Percentiles rank a stretch among this genome's conserved stretches.
Conservation (phyloP, 495 filamentous ascomycete genomes). For the Corynascus novoguineensis region DNA sequence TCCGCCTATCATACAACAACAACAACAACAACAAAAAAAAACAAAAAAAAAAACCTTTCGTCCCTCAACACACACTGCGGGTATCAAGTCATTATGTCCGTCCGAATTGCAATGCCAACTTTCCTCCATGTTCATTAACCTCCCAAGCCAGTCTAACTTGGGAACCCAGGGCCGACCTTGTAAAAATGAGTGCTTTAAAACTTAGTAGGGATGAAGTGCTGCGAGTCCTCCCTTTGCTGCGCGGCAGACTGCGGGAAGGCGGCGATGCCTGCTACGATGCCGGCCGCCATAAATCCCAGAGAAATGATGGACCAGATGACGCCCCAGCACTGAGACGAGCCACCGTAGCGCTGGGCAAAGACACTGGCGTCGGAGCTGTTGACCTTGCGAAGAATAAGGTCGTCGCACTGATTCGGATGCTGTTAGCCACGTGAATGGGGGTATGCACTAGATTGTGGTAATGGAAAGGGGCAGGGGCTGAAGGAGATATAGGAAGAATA, state of each 20-base stretch:
- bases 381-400: slow-evolving; percentile 76
- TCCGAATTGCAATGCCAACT: slow-evolving; percentile 7
- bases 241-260: slow-evolving; percentile 64
- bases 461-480: no score
- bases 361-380: slow-evolving; percentile 77
- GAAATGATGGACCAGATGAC: slow-evolving; percentile 71
- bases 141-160: neutral
- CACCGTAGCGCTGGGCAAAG: slow-evolving; percentile 71
- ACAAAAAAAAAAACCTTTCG: neutral
- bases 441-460: no score
- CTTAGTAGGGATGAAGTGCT: slow-evolving; percentile 54
- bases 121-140: neutral
- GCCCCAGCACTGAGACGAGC: slow-evolving; percentile 77
- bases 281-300: slow-evolving; percentile 61
- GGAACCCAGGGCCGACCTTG: neutral
- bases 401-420: slow-evolving; percentile 52
- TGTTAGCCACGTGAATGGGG: no score
- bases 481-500: no score
- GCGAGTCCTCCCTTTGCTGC: slow-evolving; percentile 63
- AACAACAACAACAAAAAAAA: neutral
- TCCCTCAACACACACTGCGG: no score
- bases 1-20: neutral
- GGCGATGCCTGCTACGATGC: slow-evolving; percentile 67
- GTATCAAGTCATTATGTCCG: slow-evolving; percentile 12
- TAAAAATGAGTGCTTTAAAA: slow-evolving; percentile 15